Evolutionary conservation across 2,329 filamentous ascomycete species (phyloP), one percentile per base, ranked within the genome.

Genomic region (Lasiodiplodia hormozganensis): DNA sequence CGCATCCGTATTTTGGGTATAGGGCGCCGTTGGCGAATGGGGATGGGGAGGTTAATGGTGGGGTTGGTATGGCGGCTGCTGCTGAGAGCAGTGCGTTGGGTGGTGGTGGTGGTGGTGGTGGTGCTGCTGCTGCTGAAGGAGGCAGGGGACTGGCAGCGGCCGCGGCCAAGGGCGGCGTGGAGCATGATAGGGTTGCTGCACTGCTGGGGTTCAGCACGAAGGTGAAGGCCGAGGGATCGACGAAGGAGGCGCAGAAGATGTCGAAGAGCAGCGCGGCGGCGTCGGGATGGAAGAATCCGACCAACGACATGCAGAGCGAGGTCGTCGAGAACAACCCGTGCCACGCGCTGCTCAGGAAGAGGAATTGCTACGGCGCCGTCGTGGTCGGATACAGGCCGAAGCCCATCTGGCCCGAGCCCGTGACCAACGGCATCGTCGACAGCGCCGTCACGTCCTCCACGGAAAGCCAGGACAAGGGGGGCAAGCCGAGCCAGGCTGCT

Each of bases 321-420:
- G 28, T 28, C 25, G 54, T 18, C 7, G 18, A 34, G 25, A 10
- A 6, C 4, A 51, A 62, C 25, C 58, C 58, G 21, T 62, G 58
- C 40, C 40, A 51, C 28, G 58, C 25, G 25, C 40, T 62, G 25
- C 58, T 62, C 3, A n/a, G 43, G 10, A 51, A 51, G 40, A 23
- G 58, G 2, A 51, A 51, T 43, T 62, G 58, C 58, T 60, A 60
- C 57, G 57, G 57, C 23, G 23, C 57, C 36, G 6, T 60, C 56
- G 34, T 60, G 5, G 36, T 60, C 3, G 57, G 57, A 21, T 60
- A 60, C 38, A 14, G 36, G 6, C 57, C 57, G 36, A 14, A 8
- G 28, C n/a, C 56, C 52, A n/a, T 31, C 51, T 34, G 6, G 7
- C 31, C 31, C 31, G 31, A 34, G 31, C 10, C 31, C 2, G 3